A percentile compares a stretch with the other conserved stretches of the same genome.
Conservation (phyloP, 2,329 filamentous ascomycete genomes). For the Monosporascus cannonballus region DNA sequence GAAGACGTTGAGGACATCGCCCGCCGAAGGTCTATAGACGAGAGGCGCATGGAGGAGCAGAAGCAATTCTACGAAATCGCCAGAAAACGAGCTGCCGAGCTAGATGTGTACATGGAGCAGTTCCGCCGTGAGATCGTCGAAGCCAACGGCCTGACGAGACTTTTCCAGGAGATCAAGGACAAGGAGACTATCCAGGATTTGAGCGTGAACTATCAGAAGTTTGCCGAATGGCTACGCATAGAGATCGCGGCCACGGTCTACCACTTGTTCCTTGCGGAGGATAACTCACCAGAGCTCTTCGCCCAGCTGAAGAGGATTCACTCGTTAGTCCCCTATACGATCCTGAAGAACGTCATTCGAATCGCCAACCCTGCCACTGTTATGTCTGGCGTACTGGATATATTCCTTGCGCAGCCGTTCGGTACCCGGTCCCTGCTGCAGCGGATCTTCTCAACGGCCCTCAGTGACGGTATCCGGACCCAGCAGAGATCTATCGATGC, state of each 20-base stretch:
- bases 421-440: constrained; percentile 86
- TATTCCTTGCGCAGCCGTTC: constrained; percentile 94
- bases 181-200: constrained; percentile 84
- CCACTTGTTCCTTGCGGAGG: constrained; percentile 93
- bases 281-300: constrained; percentile 95
- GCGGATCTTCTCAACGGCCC: constrained; percentile 85
- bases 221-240: constrained; percentile 95
- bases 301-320: constrained; percentile 92
- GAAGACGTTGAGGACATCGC: constrained; percentile 80
- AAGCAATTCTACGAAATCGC: constrained; percentile 94
- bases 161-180: constrained; percentile 88
- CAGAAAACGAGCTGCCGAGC: constrained; percentile 77
- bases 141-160: constrained; percentile 76
- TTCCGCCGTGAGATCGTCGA: constrained; percentile 64
- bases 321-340: constrained; percentile 84
- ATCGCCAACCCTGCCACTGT: constrained; percentile 95
- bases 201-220: constrained; percentile 94
- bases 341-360: constrained; percentile 94
- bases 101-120: constrained; percentile 98
- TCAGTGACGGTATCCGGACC: constrained; percentile 82
- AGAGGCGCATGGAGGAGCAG: constrained; percentile 86
- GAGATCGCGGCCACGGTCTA: constrained; percentile 96
- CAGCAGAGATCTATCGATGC: constrained; percentile 84
- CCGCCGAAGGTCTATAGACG: constrained; percentile 74
- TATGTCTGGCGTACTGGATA: constrained; percentile 90